Conservation (phyloP, 2,329 filamentous ascomycete genomes). For the Tolypocladium pustulatum region DNA sequence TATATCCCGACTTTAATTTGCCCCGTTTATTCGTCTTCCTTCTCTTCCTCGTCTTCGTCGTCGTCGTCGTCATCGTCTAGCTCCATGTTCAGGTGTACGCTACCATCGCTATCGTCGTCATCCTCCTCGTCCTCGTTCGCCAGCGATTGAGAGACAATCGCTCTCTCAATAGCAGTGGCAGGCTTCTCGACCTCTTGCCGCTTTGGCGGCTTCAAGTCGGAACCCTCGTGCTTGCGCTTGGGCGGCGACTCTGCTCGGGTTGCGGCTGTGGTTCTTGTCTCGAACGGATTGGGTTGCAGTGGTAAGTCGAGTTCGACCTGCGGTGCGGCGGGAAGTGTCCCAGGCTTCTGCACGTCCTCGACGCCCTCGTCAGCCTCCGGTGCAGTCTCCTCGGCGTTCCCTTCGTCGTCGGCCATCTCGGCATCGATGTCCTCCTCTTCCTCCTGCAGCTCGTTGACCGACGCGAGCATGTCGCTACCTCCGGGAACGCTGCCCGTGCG, state of each 20-base stretch:
- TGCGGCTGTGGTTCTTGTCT: slow-evolving; percentile 10
- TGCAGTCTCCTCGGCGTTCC: neutral
- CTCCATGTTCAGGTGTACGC: slow-evolving; percentile 49
- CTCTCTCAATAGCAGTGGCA: slow-evolving; percentile 2
- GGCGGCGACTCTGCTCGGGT: slow-evolving; percentile 17
- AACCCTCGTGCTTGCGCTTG: slow-evolving; percentile 29
- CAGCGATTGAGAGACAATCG: slow-evolving; percentile 7
- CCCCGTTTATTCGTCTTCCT: slow-evolving; percentile 6
- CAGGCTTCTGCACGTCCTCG: slow-evolving; percentile 8
- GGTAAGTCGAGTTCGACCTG: slow-evolving; percentile 14
- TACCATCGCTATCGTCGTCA: slow-evolving; percentile 40
- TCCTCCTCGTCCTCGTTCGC: slow-evolving; percentile 23
- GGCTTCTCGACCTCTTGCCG: slow-evolving; percentile 26
- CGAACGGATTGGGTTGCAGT: slow-evolving; percentile 25
- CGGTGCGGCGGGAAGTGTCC: slow-evolving; percentile 7
- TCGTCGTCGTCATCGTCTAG: slow-evolving; percentile 39
- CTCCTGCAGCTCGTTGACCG: slow-evolving; percentile 25
- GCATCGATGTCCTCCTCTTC: slow-evolving; percentile 25
- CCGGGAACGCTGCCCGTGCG: slow-evolving; percentile 23
- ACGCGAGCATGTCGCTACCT: slow-evolving; percentile 16
- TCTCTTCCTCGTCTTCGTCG: slow-evolving; percentile 22
- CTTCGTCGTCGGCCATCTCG: slow-evolving; percentile 11
- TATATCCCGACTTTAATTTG: neutral
- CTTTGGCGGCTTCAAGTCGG: slow-evolving; percentile 24
- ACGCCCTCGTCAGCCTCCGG: neutral